Base-by-base conservation (phyloP, 352 stramenopile genomes). In the Phytophthora multivora region DNA sequence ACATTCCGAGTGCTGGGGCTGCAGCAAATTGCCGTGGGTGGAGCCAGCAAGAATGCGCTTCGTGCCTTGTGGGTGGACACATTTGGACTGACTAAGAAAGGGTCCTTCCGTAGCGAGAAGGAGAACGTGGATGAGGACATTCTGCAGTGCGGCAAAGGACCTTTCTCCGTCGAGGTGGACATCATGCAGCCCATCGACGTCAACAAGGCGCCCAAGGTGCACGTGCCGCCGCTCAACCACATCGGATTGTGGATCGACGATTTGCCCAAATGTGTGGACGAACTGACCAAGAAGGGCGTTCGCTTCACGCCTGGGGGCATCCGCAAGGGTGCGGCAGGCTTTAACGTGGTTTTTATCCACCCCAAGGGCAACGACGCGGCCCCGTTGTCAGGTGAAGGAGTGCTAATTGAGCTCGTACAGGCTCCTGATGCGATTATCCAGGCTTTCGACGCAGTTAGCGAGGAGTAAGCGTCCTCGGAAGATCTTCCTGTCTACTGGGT, bases 121-220 rank as follows among this genome's bases (percentile, higher is more conserved):
- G 97, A 99, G 80, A 99, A 99, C 75, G 97, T 99, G 28, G 90
- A 99, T 58, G 97, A 99, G 76, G 97, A 99, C 75, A 98, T 99
- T 53, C 69, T 99, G 40, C 69, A 89, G 52, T 86, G 98, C 42
- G 97, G 97, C 19, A 77, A 88, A 19, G 91, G 86, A 19, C 88
- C 96, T 15, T 95, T 96, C 58, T 82, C 87, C 2, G 97, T 99
- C 1, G 97, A 99, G 73, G 80, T 99, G 16, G 97, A 99, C 79
- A 86, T 99, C 61, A 99, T 99, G 97, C 94, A 98, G 72, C 97
- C 97, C 5, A 85, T 99, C 19, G 94, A 99, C 86, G 62, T 79
- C 9, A 74, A 83, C 56, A 98, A 98, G 69, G 80, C 79, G 51
- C 91, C 93, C 33, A 98, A 97, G 66, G 87, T 99, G 33, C 95